Base-by-base conservation (phyloP, 2,329 filamentous ascomycete species). In the Sporothrix variecibatus region DNA sequence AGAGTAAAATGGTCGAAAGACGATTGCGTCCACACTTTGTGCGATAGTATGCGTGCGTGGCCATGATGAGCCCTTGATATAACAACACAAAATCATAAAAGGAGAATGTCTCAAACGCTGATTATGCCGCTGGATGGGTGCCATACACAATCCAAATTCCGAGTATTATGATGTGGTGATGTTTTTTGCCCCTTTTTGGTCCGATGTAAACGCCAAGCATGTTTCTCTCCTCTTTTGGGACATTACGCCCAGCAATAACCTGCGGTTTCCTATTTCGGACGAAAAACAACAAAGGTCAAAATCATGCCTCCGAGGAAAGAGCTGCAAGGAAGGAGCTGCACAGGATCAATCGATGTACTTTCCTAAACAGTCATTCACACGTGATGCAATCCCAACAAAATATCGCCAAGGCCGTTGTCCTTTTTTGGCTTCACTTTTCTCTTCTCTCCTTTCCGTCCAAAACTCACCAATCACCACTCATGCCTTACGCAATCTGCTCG, bases 1-100 rank as follows among this genome's bases (percentile, higher is more conserved):
- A 17, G 65, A 51, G 17, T 8, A 64, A 20, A 64, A 43, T 2
- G 5, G 40, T 8, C 12, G 65, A 53, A 69, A 28, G 40, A 8
- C 12, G 40, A 31, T n/a, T 51, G 17, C 17, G 17, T 46, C 62
- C 15, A 67, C 65, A 69, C 43, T 69, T 51, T 69, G 43, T 20
- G 11, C 68, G 68, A 71, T 71, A 71, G 68, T 71, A 71, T 51
- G 49, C 28, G 34, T 56, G 51, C 68, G 68, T 71, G 62, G 62
- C 62, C 62, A 17, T 26, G 62, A 15, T 20, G 40, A 67, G 38
- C 26, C 62, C 12, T 28, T 28, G 62, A 67, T 46, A 46, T 46
- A 28, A 38, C 9, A 26, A 26, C 62, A 8, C 12, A 28, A 17
- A n/a, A 26, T 38, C 23, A 65, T 46, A 20, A 67, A 7, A 67